Base-by-base conservation (phyloP, 768 basidiomycete genomes). In the Calocybe indica region DNA sequence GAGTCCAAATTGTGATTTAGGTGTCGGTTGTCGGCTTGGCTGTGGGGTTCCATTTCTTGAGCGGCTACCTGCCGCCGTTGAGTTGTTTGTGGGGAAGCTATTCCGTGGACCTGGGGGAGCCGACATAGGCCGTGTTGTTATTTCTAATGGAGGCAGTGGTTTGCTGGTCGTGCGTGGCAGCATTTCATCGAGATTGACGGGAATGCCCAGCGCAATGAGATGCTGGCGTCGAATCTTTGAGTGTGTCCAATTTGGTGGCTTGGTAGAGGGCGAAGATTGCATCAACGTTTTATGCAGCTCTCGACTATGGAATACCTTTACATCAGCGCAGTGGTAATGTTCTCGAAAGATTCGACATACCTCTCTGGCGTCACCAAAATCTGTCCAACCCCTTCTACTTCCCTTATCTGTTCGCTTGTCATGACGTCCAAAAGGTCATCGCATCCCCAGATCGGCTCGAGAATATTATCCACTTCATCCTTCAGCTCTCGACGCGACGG, bases 171-270 rank as follows among this genome's bases (percentile, higher is more conserved):
- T 71, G 40, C 76, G 80, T 2, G 88, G 87, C 36, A 90, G 70
- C 6, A 95, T 83, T 68, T 97, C 94, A 61, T 97, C 94, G 5
- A 97, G 73, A 60, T 97, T 97, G 45, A 97, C 89, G 3, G 94
- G 94, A 40, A 97, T 85, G 15, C 94, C 94, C 22, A 97, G 80
- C 9, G 90, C 69, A 51, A 95, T 95, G 41, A 97, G 73, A 58
- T 96, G 91, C 59, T 92, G 91, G 41, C 92, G 73, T 47, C 94
- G 80, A 61, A 92, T 92, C 38, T 88, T 80, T 48, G 92, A 95
- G 40, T 92, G 84, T 43, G 83, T 93, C 94, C 94, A 97, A 57
- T 90, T 94, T 45, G 92, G 83, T n/a, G 89, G 85, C 61, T 86
- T 83, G 39, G 79, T 84, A 7, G 83, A 78, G 32, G 88, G 84